A percentile compares a stretch with the other conserved stretches of the same genome.
Evolutionary conservation across 2,329 filamentous ascomycete genomes (phyloP).

Genomic region (Aspergillus sp.): DNA sequence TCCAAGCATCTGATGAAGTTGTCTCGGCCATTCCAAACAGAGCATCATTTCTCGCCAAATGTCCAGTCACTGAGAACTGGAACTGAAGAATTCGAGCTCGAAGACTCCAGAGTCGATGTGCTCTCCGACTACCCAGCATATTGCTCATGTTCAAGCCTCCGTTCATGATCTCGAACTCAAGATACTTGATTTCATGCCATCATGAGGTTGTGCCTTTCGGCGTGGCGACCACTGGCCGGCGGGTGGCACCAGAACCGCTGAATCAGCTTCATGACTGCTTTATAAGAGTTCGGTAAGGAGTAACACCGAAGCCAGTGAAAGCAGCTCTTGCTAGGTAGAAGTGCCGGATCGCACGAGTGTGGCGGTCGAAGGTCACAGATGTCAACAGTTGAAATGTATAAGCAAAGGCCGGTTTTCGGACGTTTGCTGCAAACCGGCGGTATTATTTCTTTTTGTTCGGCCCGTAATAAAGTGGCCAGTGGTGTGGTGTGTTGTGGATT

Average conservation of each 20-base stretch:
- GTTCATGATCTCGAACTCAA: no score
- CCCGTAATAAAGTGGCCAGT: background rate
- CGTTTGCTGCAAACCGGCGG: background rate
- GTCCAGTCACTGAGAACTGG: background rate
- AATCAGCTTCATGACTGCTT: background rate
- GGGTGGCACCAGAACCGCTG: background rate
- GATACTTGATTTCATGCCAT: no score
- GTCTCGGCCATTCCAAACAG: background rate
- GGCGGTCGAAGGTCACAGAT: background rate
- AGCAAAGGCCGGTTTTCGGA: constrained; percentile 1
- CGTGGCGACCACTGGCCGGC: background rate
- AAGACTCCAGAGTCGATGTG: background rate
- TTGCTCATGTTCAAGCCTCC: background rate
- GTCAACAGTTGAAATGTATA: background rate
- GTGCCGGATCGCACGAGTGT: background rate
- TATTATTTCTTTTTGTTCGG: background rate
- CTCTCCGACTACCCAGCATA: background rate
- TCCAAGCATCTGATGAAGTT: background rate
- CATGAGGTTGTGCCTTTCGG: background rate
- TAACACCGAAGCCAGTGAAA: background rate
- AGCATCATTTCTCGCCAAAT: background rate
- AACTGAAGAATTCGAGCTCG: background rate
- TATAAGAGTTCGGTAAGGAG: background rate
- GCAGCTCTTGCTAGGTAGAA: background rate
- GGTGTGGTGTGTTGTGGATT: background rate